Evolutionary conservation across 2,329 filamentous ascomycete genomes (phyloP).

Genomic region (Juglanconis oblonga): DNA sequence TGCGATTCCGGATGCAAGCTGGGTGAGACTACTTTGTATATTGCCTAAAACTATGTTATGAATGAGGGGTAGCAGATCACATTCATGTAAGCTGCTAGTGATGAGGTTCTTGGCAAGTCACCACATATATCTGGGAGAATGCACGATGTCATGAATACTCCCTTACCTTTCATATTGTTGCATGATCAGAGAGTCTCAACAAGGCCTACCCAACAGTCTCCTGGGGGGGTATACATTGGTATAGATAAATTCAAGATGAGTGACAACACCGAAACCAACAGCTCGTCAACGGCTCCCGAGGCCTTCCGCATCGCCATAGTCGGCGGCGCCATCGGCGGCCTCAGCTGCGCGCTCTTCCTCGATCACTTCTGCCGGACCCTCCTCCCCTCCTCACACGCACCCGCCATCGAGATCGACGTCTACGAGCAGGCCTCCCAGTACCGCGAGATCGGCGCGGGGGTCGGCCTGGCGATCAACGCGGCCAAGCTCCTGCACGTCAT

Average conservation of each 20-base stretch:
- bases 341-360: slow-evolving; percentile 10
- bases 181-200: too few species aligned
- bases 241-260: background rate
- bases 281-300: background rate
- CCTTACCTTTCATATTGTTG: too few species aligned
- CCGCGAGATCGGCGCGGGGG: slow-evolving; percentile 14
- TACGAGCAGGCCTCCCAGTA: slow-evolving; percentile 16
- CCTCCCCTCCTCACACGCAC: background rate
- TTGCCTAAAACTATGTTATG: too few species aligned
- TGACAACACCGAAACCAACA: background rate
- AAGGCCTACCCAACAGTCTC: too few species aligned
- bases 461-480: slow-evolving; percentile 34
- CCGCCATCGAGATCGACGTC: slow-evolving; percentile 2
- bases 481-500: slow-evolving; percentile 12
- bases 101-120: too few species aligned
- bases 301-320: slow-evolving; percentile 14
- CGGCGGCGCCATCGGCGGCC: slow-evolving; percentile 14
- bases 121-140: too few species aligned
- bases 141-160: too few species aligned
- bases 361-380: slow-evolving; percentile 8
- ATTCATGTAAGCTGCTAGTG: too few species aligned
- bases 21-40: too few species aligned
- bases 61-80: too few species aligned
- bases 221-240: too few species aligned
- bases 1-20: too few species aligned